phyloP scores from a whole-genome alignment of 192 early-diverging fungal species.

The Cetraspora pellucida region DNA sequence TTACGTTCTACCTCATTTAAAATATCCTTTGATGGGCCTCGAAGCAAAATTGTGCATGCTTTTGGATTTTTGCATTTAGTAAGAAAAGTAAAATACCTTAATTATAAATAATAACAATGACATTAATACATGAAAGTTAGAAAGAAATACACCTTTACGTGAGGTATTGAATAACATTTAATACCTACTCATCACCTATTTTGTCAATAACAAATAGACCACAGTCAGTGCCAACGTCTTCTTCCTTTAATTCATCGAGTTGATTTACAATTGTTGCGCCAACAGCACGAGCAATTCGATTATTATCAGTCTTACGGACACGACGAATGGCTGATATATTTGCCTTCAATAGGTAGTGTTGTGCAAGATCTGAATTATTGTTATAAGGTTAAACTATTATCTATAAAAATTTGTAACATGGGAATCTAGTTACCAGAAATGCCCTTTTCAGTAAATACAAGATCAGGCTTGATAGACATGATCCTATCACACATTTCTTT shows the following conservation, averaged over 20 bases:
- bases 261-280: slow-evolving; percentile 97
- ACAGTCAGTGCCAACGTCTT: slow-evolving; percentile 93
- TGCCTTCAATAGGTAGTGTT: slow-evolving; percentile 97
- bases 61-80: slow-evolving; percentile 95
- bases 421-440: slow-evolving; percentile 68
- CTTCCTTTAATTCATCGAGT: slow-evolving; percentile 94
- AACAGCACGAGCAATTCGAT: slow-evolving; percentile 96
- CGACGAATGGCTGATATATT: slow-evolving; percentile 98
- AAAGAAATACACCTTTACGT: not conserved
- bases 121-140: not conserved
- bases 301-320: slow-evolving; percentile 98
- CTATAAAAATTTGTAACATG: not conserved
- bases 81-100: slow-evolving; percentile 92
- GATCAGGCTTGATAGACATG: slow-evolving; percentile 92
- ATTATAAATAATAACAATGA: slow-evolving; percentile 4
- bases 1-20: slow-evolving; percentile 98
- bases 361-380: slow-evolving; percentile 77
- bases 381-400: not conserved
- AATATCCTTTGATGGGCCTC: slow-evolving; percentile 97
- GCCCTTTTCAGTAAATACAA: slow-evolving; percentile 99
- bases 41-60: slow-evolving; percentile 96
- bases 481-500: slow-evolving; percentile 97
- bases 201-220: slow-evolving; percentile 94
- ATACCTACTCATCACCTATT: slow-evolving; percentile 91
- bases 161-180: not conserved